Conservation (phyloP, 805 yeast species). For the Monosporozyma yasuniensis region DNA sequence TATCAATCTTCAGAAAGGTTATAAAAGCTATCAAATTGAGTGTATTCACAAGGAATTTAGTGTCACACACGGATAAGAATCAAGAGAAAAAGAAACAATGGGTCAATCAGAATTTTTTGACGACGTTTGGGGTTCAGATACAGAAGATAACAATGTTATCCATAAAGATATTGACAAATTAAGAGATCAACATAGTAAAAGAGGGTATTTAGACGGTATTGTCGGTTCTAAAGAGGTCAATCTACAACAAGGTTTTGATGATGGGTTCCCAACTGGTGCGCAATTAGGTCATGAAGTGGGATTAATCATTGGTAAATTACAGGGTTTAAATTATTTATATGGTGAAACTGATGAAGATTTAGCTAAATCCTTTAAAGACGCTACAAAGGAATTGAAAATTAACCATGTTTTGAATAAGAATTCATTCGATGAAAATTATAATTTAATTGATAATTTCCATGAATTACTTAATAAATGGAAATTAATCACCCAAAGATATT, state of each 20-base stretch:
- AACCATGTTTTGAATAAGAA: constrained; percentile 44
- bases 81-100: background rate
- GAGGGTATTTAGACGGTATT: constrained; percentile 80
- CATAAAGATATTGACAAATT: constrained; percentile 29
- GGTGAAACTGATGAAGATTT: constrained; percentile 15
- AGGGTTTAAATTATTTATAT: constrained; percentile 20
- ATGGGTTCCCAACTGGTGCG: constrained; percentile 71
- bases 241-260: constrained; percentile 74
- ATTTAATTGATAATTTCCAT: constrained; percentile 29
- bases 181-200: constrained; percentile 57
- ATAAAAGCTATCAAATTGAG: background rate
- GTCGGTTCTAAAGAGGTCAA: constrained; percentile 56
- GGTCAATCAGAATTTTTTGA: constrained; percentile 2
- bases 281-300: constrained; percentile 61
- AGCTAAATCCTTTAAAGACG: constrained; percentile 28
- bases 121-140: constrained; percentile 13
- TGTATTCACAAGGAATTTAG: background rate
- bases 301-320: constrained; percentile 45
- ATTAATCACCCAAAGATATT: constrained; percentile 11
- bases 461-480: constrained; percentile 43
- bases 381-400: constrained; percentile 48
- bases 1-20: background rate
- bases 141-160: background rate
- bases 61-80: background rate
- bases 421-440: constrained; percentile 45